Evolutionary conservation across 441 rosid genomes (phyloP), one percentile per base, ranked within the genome.

Genomic region (Adansonia grandidieri): DNA sequence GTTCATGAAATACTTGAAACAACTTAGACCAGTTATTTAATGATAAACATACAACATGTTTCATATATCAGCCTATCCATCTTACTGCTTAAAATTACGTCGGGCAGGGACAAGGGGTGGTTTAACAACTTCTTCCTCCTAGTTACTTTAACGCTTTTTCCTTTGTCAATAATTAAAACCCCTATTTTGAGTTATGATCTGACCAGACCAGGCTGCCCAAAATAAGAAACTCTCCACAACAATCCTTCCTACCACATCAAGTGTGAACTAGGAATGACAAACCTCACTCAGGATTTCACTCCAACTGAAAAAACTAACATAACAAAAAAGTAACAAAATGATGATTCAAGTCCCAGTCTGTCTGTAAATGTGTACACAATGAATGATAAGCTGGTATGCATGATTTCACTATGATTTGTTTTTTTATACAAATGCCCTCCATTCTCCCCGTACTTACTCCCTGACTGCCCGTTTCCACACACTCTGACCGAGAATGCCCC

Each of bases 401-500:
- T 28, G 6, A 71, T 71, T 71, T 54, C 44, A 57, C 62, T 11
- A 51, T 0, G 44, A 47, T 22, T 53, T 51, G 19, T 32, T 32
- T 32, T 3, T 42, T 6, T n/a, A 24, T 7, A 11, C 60, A 15
- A 53, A 2, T 0, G 9, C 57, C 53, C 42, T 11, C 74, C 44
- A 24, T 50, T 22, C 42, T 71, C 42, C 62, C 61, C 61, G 11
- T 51, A 71, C 61, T 50, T 32, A 24, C 75, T 15, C 47, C 19
- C 75, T 13, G 62, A 5, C 53, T 45, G 54, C 54, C 28, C 19
- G 68, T 28, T 79, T 54, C 14, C 17, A 74, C 24, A 22, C 72
- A 78, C 81, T 51, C 71, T 11, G 74, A 66, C 54, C 20, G 42
- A 54, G 76, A 50, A 47, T 63, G 1, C 45, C 71, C 6, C 44